These are phyloP conservation scores for Chloranthus sessilifolius DNA, from an alignment of 164 flowering plant species.

Conservation along the genomic window DNA sequence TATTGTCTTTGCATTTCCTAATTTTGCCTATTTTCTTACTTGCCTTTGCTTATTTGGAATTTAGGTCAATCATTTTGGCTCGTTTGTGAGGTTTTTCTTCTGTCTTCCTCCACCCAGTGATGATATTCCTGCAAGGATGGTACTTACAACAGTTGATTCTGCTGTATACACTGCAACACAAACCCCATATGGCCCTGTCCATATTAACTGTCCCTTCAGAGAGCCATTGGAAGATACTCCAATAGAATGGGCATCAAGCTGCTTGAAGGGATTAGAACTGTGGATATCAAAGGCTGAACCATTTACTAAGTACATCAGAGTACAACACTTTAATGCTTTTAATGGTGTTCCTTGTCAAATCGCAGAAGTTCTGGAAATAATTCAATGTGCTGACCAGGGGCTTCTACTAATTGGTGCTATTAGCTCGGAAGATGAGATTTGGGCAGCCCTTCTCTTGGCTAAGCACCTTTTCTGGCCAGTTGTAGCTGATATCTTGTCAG, in stretches of 20 bases:
- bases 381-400: conserved; percentile 57
- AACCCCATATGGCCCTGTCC: conserved; percentile 83
- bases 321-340: conserved; percentile 25
- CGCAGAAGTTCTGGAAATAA: conserved; percentile 43
- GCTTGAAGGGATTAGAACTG: conserved; percentile 55
- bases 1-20: too few species aligned
- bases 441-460: conserved; percentile 82
- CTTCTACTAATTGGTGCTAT: conserved; percentile 68
- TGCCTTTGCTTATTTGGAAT: conserved; percentile 5
- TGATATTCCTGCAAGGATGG: conserved; percentile 66
- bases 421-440: conserved; percentile 74
- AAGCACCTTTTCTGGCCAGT: conserved; percentile 86
- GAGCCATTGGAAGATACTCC: conserved; percentile 74
- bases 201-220: conserved; percentile 84
- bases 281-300: conserved; percentile 71
- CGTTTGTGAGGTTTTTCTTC: conserved; percentile 74
- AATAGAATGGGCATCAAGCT: conserved; percentile 44
- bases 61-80: conserved; percentile 88
- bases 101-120: conserved; percentile 85
- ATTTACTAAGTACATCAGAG: conserved; percentile 57
- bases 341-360: conserved; percentile 24
- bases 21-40: conserved; percentile 1
- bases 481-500: conserved; percentile 82
- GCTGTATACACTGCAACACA: conserved; percentile 67
- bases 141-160: conserved; percentile 86